A percentile compares a stretch with the other conserved stretches of the same genome.
phyloP scores from a whole-genome alignment of 2,329 filamentous ascomycete species.

The Calcarisporium arbuscula region DNA sequence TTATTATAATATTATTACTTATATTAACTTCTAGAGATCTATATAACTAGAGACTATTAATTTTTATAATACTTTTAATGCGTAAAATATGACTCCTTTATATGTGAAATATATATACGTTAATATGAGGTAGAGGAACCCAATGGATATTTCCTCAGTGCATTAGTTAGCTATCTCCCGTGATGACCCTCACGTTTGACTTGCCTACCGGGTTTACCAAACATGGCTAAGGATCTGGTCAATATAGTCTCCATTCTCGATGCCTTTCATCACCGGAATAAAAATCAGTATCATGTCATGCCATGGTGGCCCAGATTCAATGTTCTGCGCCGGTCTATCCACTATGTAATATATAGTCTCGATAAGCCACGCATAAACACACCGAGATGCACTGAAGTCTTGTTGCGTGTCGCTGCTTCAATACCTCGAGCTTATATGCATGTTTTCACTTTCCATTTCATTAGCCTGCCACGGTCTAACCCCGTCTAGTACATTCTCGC shows the following conservation, averaged over 20 bases:
- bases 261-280: slow-evolving; percentile 75
- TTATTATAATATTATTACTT: no score
- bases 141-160: not conserved
- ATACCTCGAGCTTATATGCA: slow-evolving; percentile 31
- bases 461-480: not conserved
- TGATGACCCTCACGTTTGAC: not conserved
- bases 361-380: not conserved
- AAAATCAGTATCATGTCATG: slow-evolving; percentile 78
- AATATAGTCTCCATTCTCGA: slow-evolving; percentile 51
- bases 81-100: not conserved
- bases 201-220: not conserved
- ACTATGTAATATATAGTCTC: slow-evolving; percentile 36
- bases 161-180: not conserved
- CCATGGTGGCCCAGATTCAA: slow-evolving; percentile 76
- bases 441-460: slow-evolving; percentile 9
- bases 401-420: slow-evolving; percentile 19
- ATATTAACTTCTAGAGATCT: no score
- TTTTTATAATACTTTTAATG: no score
- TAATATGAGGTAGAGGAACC: not conserved
- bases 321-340: slow-evolving; percentile 61
- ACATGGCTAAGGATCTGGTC: slow-evolving; percentile 4
- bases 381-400: not conserved
- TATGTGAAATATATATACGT: not conserved
- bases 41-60: no score
- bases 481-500: slow-evolving; percentile 53